Evolutionary conservation across 768 basidiomycete species (phyloP), one percentile per base, ranked within the genome.

Genomic region (Fibroporia radiculosa): DNA sequence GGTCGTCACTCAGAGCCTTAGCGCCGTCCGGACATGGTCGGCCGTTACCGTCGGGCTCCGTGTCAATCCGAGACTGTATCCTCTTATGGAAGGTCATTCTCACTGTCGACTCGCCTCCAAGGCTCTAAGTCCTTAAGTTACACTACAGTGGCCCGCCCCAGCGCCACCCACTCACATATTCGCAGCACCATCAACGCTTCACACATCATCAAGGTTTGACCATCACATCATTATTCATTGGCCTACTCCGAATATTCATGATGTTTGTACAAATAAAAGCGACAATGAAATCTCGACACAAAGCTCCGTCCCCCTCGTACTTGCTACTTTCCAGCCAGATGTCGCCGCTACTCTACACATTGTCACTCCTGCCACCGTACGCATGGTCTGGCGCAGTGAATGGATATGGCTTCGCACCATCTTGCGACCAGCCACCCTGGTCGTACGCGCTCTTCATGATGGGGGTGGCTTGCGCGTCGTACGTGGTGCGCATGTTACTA

Each of bases 371-470:
- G 10, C 25, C 26, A 24, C 36, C 39, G 24, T 44, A 44, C 42
- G 31, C 14, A 25, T 35, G 14, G 11, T 35, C 42, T 10, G 42
- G 33, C 22, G 22, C 22, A 11, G 42, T 22, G 32, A 44, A 44
- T 12, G 42, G 42, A 18, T 44, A 44, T 24, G 13, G 32, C 41
- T 29, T 29, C 41, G 26, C 14, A 13, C n/a, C 41, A 24, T 32
- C 41, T 14, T 29, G 16, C 18, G 14, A 14, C 41, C 41, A 42
- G 14, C 16, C 13, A 24, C 32, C 31, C 42, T 44, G 42, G 12
- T 44, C 33, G 23, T 44, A 44, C 5, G 42, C 42, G 20, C 42
- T 44, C 42, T 44, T 44, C 42, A 44, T 44, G 31, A 44, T 44
- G 5, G 42, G 42, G 16, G 31, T 35, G 16, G 31, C 32, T 23